Base-by-base conservation (phyloP, 148 eudicot species). In the Limonium bicolor region DNA sequence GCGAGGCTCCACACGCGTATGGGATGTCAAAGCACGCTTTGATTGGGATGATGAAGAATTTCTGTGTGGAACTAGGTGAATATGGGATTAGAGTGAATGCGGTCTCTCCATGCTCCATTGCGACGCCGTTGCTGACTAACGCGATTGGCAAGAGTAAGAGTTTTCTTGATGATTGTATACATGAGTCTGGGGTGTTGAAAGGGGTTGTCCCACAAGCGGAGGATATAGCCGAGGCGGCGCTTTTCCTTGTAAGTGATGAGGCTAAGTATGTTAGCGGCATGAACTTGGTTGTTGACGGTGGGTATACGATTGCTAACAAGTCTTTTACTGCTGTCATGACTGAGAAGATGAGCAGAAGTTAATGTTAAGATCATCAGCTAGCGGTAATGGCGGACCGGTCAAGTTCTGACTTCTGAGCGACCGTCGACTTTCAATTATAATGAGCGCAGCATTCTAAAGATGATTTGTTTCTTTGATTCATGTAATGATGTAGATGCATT, bases 201-300 rank as follows among this genome's bases (percentile, higher is more conserved):
- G 72, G 47, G 36, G 41, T 24, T 19, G 19, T 20, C 2, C 9
- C 59, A 12, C 49, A 37, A 15, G 59, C 36, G n/a, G 66, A 49
- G 11, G 76, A 74, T 17, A 48, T 60, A 18, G 80, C 80, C 0
- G 41, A 59, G 16, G 66, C 72, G 0, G 70, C 59, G 0, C 1
- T 66, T 32, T 74, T 39, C 40, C 15, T 74, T 26, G 76, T 48
- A 0, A 66, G 76, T 40, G 81, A 70, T 36, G 64, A 59, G 41
- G 48, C 76, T 0, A 61, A 48, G 40, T 66, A 54, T 24, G 29
- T 70, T 12, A 74, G 68, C 27, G 81, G 81, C 19, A 20, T 41
- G 4, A 70, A 74, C 25, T 24, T 74, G 9, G 65, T 60, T 6
- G 16, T 74, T 3, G 81, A 74, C 48, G 76, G 76, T 1, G 81